These are phyloP conservation scores for Cryoendolithus antarcticus DNA, from an alignment of 2,329 filamentous ascomycete species.

Conservation along the genomic window DNA sequence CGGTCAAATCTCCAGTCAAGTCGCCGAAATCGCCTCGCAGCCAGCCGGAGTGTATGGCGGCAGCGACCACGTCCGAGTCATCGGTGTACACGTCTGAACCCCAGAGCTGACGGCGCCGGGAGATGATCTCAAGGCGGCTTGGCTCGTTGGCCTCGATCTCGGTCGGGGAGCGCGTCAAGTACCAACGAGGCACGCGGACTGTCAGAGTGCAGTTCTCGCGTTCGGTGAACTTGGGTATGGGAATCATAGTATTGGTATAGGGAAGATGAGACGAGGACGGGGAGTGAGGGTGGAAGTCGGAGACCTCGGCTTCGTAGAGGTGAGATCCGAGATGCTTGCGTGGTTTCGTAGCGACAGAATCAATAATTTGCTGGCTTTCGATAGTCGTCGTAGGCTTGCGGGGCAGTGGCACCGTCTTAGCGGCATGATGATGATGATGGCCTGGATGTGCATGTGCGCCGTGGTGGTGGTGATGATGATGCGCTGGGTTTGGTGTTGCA, in stretches of 20 bases:
- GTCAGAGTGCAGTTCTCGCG: constrained; percentile 86
- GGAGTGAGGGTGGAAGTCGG: constrained; percentile 7
- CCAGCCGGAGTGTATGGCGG: constrained; percentile 87
- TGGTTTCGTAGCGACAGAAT: constrained; percentile 56
- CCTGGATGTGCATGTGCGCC: constrained; percentile 14
- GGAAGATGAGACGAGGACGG: constrained; percentile 17
- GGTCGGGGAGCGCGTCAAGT: constrained; percentile 36
- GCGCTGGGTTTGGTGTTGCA: constrained; percentile 12
- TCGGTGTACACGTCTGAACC: constrained; percentile 92
- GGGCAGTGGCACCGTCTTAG: constrained; percentile 26
- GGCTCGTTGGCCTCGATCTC: constrained; percentile 19
- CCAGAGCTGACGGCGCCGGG: constrained; percentile 69
- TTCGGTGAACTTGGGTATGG: constrained; percentile 62
- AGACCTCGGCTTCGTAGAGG: constrained; percentile 61
- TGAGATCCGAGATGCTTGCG: constrained; percentile 75
- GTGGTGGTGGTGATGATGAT: constrained; percentile 31
- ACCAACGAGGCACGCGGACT: constrained; percentile 70
- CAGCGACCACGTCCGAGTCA: constrained; percentile 84
- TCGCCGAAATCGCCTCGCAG: constrained; percentile 79
- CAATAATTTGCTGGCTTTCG: constrained; percentile 56
- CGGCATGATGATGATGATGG: constrained; percentile 27
- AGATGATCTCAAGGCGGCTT: constrained; percentile 68
- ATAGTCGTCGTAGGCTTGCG: constrained; percentile 55
- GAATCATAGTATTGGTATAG: constrained; percentile 51
- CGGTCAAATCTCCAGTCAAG: constrained; percentile 19